A percentile compares a stretch with the other conserved stretches of the same genome.
Conservation (phyloP, 73 alveolate genomes). For the Uronychia setigera region DNA sequence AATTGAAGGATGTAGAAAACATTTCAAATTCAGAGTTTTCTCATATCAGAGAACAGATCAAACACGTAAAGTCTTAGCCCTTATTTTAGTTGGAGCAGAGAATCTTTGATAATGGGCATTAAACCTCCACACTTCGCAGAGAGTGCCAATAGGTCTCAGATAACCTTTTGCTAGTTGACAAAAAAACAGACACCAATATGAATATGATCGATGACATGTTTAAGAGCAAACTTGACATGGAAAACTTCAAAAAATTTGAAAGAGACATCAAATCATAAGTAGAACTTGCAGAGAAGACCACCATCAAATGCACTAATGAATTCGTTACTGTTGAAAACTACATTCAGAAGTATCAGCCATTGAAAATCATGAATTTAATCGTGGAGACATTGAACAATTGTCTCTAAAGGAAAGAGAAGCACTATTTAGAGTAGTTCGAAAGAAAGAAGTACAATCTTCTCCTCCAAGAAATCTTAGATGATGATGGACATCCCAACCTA, state of each 20-base stretch:
- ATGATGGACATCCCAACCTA: not conserved
- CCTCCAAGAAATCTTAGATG: not conserved
- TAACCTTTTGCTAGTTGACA: not conserved
- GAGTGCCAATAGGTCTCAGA: not conserved
- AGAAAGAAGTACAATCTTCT: not conserved
- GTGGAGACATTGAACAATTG: not conserved
- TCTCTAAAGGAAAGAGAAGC: constrained; percentile 1
- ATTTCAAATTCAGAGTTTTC: not conserved
- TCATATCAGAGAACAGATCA: not conserved
- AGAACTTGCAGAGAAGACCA: not conserved
- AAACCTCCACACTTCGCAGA: not conserved
- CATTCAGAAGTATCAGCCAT: not conserved
- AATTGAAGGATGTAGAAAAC: not conserved
- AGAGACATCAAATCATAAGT: not conserved
- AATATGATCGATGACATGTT: not conserved
- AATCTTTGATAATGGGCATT: not conserved
- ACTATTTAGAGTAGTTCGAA: not conserved
- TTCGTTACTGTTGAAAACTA: not conserved
- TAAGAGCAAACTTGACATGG: not conserved
- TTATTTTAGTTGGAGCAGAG: not conserved
- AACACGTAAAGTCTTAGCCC: not conserved
- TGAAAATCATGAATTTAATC: not conserved
- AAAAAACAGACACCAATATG: not conserved
- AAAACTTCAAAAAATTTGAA: not conserved
- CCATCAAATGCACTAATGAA: not conserved